Evolutionary conservation across 305 asterid species (phyloP), one percentile per base, ranked within the genome.

Genomic region (Fraxinus latifolia): DNA sequence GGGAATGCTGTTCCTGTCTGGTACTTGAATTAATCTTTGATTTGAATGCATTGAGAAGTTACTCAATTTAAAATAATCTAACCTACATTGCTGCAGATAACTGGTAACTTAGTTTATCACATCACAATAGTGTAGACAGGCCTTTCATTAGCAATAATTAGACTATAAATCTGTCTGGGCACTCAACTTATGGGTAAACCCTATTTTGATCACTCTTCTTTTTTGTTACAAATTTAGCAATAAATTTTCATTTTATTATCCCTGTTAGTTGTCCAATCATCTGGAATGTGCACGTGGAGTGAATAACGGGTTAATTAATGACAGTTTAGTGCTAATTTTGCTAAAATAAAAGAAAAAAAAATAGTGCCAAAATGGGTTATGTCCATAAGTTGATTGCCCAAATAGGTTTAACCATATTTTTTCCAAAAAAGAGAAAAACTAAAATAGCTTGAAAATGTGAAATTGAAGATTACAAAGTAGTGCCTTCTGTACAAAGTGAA

Each of bases 1-100:
- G 97, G 95, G 76, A 76, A 91, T 73, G 90, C 91, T 79, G 90
- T 92, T 85, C 98, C 98, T 23, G 90, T 94, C 87, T 94, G 97
- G 97, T 94, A 90, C 73, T 65, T 9, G 73, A 65, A 65, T 65
- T 25, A 65, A 25, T 65, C 7, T 25, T 9, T 65, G 73, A 65
- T 65, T 23, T 65, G 17, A 65, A 65, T 25, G 17, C 73, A 25
- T 23, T 25, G 73, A 11, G 36, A 65, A 65, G 34, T 65, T 65
- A 7, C n/a, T 25, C 5, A 8, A 23, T 65, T 65, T 65, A 8
- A 65, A 65, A 23, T 65, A 23, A 9, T 23, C 34, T 65, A 23
- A 65, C 73, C 33, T 25, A 25, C 33, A 8, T 23, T 65, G 33
- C 33, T 65, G 33, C 73, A 23, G 73, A 11, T 23, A 65, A 65